These are phyloP conservation scores for Wallacemonas rigidus DNA, from an alignment of 208 protist genomes.

Conservation along the genomic window DNA sequence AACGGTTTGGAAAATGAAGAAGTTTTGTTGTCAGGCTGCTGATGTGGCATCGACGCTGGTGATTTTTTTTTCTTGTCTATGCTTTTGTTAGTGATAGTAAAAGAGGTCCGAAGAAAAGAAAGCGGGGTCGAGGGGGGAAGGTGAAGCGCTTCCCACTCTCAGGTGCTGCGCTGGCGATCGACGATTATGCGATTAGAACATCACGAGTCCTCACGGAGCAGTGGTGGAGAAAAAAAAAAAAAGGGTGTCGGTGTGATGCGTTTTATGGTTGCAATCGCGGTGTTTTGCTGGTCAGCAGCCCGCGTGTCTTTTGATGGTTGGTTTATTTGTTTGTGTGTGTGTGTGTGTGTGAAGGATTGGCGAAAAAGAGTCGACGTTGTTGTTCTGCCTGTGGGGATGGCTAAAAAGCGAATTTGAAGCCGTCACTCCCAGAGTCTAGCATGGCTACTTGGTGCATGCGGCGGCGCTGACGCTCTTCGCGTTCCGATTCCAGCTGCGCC, in stretches of 20 bases:
- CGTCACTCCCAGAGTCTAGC: constrained; percentile 56
- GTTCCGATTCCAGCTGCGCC: constrained; percentile 48
- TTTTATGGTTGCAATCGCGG: no score
- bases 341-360: no score
- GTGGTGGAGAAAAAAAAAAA: constrained; percentile 1
- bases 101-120: neutral
- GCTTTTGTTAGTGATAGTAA: neutral
- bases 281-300: no score
- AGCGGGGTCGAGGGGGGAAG: neutral
- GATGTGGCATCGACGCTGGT: no score
- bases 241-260: no score
- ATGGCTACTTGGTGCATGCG: constrained; percentile 46
- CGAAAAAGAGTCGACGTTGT: neutral
- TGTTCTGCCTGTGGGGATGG: neutral
- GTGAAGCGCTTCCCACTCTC: neutral
- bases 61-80: neutral
- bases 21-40: no score
- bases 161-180: neutral
- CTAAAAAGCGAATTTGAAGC: constrained; percentile 74
- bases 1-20: no score
- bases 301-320: neutral
- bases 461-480: constrained; percentile 47
- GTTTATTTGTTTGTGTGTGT: constrained; percentile 9
- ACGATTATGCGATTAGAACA: constrained; percentile 1
- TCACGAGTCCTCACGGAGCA: neutral